Percentiles rank a stretch among this genome's conserved stretches.
Evolutionary conservation across 257 asterid species (phyloP).

Genomic region (Fraxinus cuspidata): DNA sequence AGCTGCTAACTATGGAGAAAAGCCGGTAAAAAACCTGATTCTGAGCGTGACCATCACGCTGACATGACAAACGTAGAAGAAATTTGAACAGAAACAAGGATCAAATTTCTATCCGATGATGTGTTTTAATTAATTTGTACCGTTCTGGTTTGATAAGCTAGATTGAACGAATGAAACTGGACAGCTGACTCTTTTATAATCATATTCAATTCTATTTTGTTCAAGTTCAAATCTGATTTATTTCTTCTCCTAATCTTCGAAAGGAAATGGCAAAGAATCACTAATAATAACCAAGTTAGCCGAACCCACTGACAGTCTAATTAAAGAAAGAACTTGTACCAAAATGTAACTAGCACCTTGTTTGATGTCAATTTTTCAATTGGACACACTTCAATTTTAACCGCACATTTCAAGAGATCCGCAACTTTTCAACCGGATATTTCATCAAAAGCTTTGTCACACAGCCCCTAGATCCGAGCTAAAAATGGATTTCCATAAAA

Average conservation of each 20-base stretch:
- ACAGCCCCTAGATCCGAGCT: background rate
- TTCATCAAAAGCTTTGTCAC: too few species aligned
- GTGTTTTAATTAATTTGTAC: too few species aligned
- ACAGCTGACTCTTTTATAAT: background rate
- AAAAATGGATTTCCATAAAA: background rate
- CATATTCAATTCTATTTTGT: background rate
- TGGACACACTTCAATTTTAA: too few species aligned
- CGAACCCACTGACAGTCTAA: background rate
- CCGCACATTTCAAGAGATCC: too few species aligned
- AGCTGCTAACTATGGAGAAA: too few species aligned
- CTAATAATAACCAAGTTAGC: background rate
- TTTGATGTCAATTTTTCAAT: too few species aligned
- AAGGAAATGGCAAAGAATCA: background rate
- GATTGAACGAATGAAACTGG: background rate
- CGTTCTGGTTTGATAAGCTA: background rate
- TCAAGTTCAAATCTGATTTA: background rate
- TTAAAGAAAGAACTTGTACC: background rate
- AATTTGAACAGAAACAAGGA: background rate
- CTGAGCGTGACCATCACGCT: too few species aligned
- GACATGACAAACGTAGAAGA: background rate
- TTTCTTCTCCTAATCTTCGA: background rate
- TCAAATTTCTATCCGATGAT: too few species aligned
- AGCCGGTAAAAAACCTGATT: too few species aligned
- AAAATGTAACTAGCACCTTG: background rate
- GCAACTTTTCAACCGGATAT: too few species aligned